Conservation (phyloP, 495 filamentous ascomycete species). For the Pyronema omphalodes region DNA sequence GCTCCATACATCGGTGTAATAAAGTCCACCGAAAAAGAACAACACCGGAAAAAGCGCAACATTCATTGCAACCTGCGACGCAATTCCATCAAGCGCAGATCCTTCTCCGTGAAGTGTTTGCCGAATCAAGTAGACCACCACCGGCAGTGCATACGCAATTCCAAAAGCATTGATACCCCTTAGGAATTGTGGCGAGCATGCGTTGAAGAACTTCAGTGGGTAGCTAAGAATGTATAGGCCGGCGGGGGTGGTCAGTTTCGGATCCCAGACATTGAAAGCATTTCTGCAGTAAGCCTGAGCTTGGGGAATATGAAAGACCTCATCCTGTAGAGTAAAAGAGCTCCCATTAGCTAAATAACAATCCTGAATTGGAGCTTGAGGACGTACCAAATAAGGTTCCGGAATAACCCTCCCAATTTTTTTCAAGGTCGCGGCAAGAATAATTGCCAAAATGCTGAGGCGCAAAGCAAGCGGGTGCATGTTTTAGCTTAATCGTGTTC, state of each 20-base stretch:
- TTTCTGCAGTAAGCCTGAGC: constrained; percentile 69
- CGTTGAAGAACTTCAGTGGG: constrained; percentile 31
- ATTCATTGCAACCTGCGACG: constrained; percentile 53
- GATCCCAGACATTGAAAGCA: constrained; percentile 66
- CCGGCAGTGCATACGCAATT: constrained; percentile 25
- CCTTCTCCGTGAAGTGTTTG: constrained; percentile 7
- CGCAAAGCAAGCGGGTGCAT: constrained; percentile 21
- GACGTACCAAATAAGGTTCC: constrained; percentile 60
- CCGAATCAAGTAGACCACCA: constrained; percentile 13
- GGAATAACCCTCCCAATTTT: constrained; percentile 32
- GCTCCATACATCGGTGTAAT: constrained; percentile 76
- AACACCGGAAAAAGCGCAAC: constrained; percentile 72
- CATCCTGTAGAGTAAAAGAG: constrained; percentile 45
- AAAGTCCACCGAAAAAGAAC: constrained; percentile 88
- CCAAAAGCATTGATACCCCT: constrained; percentile 35
- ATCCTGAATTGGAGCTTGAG: neutral
- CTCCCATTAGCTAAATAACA: neutral
- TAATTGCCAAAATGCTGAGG: constrained; percentile 6
- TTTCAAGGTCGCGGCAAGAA: constrained; percentile 6
- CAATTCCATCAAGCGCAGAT: neutral
- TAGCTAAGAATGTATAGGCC: constrained; percentile 52
- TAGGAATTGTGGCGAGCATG: constrained; percentile 32
- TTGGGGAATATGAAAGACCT: constrained; percentile 89
- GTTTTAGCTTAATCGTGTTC: too few species aligned
- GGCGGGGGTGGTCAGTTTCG: constrained; percentile 90